Evolutionary conservation across 2,329 filamentous ascomycete species (phyloP), one percentile per base, ranked within the genome.

Genomic region (Talaromyces sp.): DNA sequence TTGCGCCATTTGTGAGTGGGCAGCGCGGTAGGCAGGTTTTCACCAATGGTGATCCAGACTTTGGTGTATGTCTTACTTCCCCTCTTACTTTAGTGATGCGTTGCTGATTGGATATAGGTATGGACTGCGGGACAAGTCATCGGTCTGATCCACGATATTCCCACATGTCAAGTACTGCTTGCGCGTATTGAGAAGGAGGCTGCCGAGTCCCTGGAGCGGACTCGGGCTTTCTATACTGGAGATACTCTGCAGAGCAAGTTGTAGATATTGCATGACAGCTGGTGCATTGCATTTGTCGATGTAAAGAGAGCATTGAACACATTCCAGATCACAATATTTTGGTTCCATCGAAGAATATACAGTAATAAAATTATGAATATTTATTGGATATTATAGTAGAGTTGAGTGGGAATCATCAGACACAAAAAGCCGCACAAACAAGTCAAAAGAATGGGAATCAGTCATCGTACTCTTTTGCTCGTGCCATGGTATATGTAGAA

Each of bases 121-220:
- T 99, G 95, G 95, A 98, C 95, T 22, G 93, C 94, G 9, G 95
- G 95, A 11, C 94, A 97, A 77, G 94, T 98, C 70, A 97, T 99
- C 69, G 91, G 91, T 6, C 77, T 95, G 64, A 95, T 95, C 67
- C 87, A 94, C 71, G 91, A 95, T 72, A 91, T 93, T 63, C 90
- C 90, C 9, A 91, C 89, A 0, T 94, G 91, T 73, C 84, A 85
- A 56, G 87, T 81, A 1, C 80, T 95, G 31, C 80, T 93, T 10
- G 82, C 82, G 70, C 85, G 91, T 65, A 93, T 95, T 71, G 90
- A 93, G 81, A 88, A 83, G 75, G 91, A 94, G 76, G 91, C 91
- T 0, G 84, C 90, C 74, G 83, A 86, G 65, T 83, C 89, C 3
- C 79, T 93, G 68, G 83, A 79, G 72, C 85, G 87, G 72, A 86